Conservation (phyloP, 139 green algal species). For the Coelastrella sp. region DNA sequence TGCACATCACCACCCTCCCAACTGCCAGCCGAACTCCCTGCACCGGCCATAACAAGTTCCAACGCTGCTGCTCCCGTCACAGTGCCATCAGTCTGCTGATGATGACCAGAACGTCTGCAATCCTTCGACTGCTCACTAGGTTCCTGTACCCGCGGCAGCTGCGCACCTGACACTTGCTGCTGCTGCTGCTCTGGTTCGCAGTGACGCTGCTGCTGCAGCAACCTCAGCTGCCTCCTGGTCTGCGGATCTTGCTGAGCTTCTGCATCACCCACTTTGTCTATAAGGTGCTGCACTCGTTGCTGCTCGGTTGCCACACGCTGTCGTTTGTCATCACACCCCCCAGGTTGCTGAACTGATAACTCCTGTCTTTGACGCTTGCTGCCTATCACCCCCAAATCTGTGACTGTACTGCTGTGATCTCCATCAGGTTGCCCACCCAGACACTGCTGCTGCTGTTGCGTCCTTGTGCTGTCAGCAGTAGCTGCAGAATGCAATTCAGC, state of each 20-base stretch:
- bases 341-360: background rate
- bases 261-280: background rate
- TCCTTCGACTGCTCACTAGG: background rate
- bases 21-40: background rate
- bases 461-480: background rate
- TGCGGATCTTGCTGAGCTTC: background rate
- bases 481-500: background rate
- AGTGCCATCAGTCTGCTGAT: background rate
- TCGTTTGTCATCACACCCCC: background rate
- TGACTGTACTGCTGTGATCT: too few species aligned
- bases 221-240: background rate
- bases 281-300: background rate
- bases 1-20: conserved; percentile 38
- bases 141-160: background rate
- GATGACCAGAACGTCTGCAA: background rate
- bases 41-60: background rate
- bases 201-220: background rate
- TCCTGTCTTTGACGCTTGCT: background rate
- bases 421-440: too few species aligned
- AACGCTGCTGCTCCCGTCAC: conserved; percentile 36
- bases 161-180: conserved; percentile 1
- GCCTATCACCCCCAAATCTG: background rate
- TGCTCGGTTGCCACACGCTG: background rate
- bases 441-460: too few species aligned
- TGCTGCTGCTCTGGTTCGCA: background rate